phyloP scores from a whole-genome alignment of 768 basidiomycete genomes.

The Tricholoma terreum region DNA sequence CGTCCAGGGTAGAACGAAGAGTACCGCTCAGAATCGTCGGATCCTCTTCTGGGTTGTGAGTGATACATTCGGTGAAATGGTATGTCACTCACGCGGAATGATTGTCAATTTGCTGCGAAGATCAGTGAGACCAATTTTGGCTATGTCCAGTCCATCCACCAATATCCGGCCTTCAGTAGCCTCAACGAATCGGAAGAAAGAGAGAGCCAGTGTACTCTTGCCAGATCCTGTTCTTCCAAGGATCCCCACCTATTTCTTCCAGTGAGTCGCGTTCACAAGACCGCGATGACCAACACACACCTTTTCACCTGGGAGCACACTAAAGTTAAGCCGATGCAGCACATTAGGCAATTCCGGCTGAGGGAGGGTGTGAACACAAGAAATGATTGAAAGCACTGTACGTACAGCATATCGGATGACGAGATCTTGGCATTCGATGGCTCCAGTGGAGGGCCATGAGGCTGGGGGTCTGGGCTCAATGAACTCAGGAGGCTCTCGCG shows the following conservation, averaged over 20 bases:
- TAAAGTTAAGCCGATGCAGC: slow-evolving; percentile 74
- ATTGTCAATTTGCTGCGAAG: slow-evolving; percentile 69
- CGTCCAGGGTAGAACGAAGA: slow-evolving; percentile 75
- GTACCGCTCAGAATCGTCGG: slow-evolving; percentile 86
- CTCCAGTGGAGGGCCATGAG: slow-evolving; percentile 74
- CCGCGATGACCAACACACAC: slow-evolving; percentile 30
- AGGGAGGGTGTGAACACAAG: background rate
- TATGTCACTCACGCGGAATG: slow-evolving; percentile 55
- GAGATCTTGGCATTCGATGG: slow-evolving; percentile 69
- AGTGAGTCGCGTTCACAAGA: background rate
- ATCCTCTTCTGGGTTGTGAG: slow-evolving; percentile 55
- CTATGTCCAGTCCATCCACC: slow-evolving; percentile 78
- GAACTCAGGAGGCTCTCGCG: slow-evolving; percentile 78
- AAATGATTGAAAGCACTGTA: slow-evolving; percentile 7
- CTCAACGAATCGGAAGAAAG: slow-evolving; percentile 88
- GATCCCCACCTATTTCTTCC: slow-evolving; percentile 54
- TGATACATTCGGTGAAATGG: background rate
- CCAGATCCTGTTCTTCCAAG: slow-evolving; percentile 72
- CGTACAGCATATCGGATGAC: slow-evolving; percentile 76
- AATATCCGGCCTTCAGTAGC: slow-evolving; percentile 71
- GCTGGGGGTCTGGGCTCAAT: slow-evolving; percentile 79
- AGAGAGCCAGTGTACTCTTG: slow-evolving; percentile 75
- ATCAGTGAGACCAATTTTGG: slow-evolving; percentile 77
- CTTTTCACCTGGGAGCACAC: slow-evolving; percentile 73
- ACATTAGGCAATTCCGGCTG: slow-evolving; percentile 87